These are phyloP conservation scores for Pisolithus thermaeus DNA, from an alignment of 1,284 basidiomycete genomes.

Conservation along the genomic window DNA sequence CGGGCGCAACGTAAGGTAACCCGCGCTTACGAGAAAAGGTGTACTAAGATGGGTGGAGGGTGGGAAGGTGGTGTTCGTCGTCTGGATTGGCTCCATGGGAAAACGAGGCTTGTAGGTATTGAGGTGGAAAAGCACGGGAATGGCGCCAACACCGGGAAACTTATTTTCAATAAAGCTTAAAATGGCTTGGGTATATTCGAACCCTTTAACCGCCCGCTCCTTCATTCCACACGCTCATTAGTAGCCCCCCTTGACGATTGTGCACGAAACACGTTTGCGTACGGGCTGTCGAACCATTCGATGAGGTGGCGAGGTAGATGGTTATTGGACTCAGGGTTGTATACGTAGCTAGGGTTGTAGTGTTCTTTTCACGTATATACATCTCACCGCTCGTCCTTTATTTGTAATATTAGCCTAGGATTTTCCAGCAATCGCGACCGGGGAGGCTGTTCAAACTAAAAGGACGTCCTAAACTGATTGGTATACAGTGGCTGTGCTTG, in stretches of 20 bases:
- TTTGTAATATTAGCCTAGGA: neutral
- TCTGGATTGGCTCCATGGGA: conserved; percentile 60
- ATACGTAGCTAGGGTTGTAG: neutral
- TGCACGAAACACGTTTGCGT: too few relatives aligned
- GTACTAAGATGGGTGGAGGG: conserved; percentile 53
- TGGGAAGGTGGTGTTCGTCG: conserved; percentile 64
- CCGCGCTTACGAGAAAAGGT: conserved; percentile 57
- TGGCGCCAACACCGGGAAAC: conserved; percentile 38
- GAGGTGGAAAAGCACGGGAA: conserved; percentile 48
- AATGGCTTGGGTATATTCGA: neutral
- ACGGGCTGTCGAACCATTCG: too few relatives aligned
- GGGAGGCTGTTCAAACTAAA: too few relatives aligned
- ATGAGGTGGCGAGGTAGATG: neutral
- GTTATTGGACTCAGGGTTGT: neutral
- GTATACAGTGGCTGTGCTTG: too few relatives aligned
- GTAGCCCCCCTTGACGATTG: too few relatives aligned
- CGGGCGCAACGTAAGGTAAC: conserved; percentile 49
- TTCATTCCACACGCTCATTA: neutral
- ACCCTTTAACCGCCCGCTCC: neutral
- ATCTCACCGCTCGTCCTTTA: neutral
- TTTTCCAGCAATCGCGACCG: too few relatives aligned
- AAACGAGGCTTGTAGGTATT: conserved; percentile 55
- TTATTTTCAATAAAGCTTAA: conserved; percentile 44
- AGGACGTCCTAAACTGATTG: too few relatives aligned
- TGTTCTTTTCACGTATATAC: neutral